phyloP scores from a whole-genome alignment of 768 basidiomycete genomes.

The Lactarius hatsudake region DNA sequence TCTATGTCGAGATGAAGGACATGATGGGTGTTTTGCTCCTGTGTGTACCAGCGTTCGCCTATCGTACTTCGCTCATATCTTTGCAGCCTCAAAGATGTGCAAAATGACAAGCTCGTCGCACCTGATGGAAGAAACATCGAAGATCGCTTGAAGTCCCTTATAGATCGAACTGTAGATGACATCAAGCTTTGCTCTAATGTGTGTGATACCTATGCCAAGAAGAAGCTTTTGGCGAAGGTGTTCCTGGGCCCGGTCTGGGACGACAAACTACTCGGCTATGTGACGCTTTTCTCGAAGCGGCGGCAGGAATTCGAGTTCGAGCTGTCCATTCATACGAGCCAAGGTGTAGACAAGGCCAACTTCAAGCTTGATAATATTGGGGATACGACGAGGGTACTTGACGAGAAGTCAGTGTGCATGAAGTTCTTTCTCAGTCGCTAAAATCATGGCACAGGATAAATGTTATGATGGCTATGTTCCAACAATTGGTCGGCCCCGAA shows the following conservation, averaged over 20 bases:
- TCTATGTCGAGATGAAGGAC: conserved; percentile 51
- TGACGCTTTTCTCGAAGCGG: conserved; percentile 30
- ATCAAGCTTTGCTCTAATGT: conserved; percentile 36
- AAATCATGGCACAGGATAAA: conserved; percentile 21
- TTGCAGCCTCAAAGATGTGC: conserved; percentile 35
- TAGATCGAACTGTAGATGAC: conserved; percentile 32
- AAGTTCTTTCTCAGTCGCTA: not conserved
- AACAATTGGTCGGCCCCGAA: conserved; percentile 23
- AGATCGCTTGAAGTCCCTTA: conserved; percentile 36
- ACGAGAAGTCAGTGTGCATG: conserved; percentile 22
- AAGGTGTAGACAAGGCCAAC: conserved; percentile 18
- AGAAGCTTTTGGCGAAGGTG: conserved; percentile 33
- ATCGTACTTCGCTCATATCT: not conserved
- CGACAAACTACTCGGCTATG: conserved; percentile 29
- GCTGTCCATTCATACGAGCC: conserved; percentile 32
- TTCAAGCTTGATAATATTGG: conserved; percentile 21
- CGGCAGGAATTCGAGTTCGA: conserved; percentile 33
- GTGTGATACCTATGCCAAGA: conserved; percentile 37
- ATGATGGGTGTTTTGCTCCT: conserved; percentile 38
- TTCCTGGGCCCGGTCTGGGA: conserved; percentile 34
- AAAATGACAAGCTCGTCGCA: conserved; percentile 32
- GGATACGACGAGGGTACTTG: conserved; percentile 16
- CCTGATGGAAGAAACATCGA: conserved; percentile 37
- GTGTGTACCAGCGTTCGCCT: not conserved
- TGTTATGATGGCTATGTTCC: conserved; percentile 20